Evolutionary conservation across 2,329 filamentous ascomycete genomes (phyloP).

Genomic region (Ophiognomonia clavigignenti-juglandacearum): DNA sequence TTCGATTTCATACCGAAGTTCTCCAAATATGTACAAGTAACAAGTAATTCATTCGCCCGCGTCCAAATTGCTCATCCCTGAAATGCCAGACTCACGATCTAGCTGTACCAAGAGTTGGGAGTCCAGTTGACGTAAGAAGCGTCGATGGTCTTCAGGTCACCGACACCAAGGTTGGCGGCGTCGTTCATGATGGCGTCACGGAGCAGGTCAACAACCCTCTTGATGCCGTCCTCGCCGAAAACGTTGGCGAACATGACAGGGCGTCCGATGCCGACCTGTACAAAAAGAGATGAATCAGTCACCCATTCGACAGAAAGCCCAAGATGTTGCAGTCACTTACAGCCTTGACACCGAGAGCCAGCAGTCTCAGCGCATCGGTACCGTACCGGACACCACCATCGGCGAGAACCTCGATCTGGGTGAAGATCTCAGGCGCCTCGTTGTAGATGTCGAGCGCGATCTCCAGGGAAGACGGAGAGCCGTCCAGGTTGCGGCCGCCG

Average conservation of each 20-base stretch:
- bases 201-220: conserved; percentile 37
- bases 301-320: background rate
- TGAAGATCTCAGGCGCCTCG: conserved; percentile 32
- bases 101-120: conserved; percentile 17
- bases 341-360: conserved; percentile 38
- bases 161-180: conserved; percentile 37
- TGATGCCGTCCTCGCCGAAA: conserved; percentile 44
- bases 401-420: conserved; percentile 33
- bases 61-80: too few species aligned
- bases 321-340: conserved; percentile 18
- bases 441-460: conserved; percentile 34
- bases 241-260: conserved; percentile 50
- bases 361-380: conserved; percentile 36
- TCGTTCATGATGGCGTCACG: conserved; percentile 45
- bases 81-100: background rate
- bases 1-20: too few species aligned
- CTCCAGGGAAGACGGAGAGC: conserved; percentile 32
- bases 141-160: conserved; percentile 31
- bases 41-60: background rate
- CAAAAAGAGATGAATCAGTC: background rate
- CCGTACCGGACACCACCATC: conserved; percentile 41
- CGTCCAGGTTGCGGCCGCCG: conserved; percentile 37
- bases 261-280: conserved; percentile 35
- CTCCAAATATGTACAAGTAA: background rate
- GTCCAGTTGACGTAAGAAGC: conserved; percentile 24